These are phyloP conservation scores for Phytophthora macrochlamydospora DNA, from an alignment of 352 stramenopile genomes.

Conservation along the genomic window DNA sequence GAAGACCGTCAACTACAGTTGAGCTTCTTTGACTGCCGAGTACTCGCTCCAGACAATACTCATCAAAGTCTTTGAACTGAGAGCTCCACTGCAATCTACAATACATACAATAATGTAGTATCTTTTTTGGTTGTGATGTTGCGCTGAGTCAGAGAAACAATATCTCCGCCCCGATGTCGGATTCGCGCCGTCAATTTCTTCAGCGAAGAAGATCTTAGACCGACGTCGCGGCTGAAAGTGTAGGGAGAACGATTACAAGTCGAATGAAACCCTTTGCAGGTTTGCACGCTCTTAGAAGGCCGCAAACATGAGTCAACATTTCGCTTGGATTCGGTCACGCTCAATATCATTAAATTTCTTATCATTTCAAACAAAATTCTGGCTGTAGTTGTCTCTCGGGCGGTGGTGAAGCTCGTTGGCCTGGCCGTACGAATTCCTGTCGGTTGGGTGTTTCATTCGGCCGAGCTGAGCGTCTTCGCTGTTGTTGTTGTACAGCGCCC, in stretches of 20 bases:
- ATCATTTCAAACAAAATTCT: constrained; percentile 33
- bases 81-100: neutral
- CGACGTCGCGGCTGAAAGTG: neutral
- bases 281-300: neutral
- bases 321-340: no score
- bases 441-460: constrained; percentile 14
- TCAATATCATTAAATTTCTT: constrained; percentile 7
- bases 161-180: neutral
- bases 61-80: no score
- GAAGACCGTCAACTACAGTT: no score
- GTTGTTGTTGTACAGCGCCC: neutral
- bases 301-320: neutral
- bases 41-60: no score
- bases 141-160: neutral
- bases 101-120: neutral
- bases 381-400: constrained; percentile 29
- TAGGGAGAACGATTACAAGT: no score
- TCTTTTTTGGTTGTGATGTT: neutral
- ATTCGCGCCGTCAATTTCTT: neutral
- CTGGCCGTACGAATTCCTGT: constrained; percentile 10
- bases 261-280: no score
- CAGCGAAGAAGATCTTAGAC: neutral
- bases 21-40: no score
- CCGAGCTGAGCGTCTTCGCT: constrained; percentile 14
- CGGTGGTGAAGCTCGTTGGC: constrained; percentile 12